Conservation (phyloP, 2,329 filamentous ascomycete genomes). For the Talaromyces sp. region DNA sequence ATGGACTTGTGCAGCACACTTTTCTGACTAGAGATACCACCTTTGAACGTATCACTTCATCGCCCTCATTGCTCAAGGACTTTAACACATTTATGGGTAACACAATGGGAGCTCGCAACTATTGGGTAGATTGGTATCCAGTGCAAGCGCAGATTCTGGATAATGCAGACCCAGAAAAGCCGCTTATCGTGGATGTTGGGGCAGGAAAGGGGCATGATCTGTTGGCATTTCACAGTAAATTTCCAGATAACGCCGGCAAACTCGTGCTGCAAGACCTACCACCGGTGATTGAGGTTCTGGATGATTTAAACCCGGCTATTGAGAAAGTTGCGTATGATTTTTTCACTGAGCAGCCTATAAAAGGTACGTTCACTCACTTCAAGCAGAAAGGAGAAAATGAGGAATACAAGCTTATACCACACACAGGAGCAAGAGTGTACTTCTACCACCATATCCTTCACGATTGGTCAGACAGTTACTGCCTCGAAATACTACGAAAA, state of each 20-base stretch:
- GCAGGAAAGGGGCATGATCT: constrained; percentile 26
- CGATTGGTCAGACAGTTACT: constrained; percentile 27
- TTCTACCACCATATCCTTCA: constrained; percentile 28
- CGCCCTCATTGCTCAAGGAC: not conserved
- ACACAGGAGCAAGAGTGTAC: constrained; percentile 21
- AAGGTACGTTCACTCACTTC: not conserved
- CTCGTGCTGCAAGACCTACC: constrained; percentile 52
- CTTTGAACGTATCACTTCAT: constrained; percentile 2
- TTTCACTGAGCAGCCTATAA: not conserved
- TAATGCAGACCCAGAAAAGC: not conserved
- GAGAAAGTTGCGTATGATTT: constrained; percentile 28
- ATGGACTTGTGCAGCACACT: not conserved
- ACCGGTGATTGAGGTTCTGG: constrained; percentile 33
- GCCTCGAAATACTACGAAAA: constrained; percentile 25
- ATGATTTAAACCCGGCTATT: not conserved
- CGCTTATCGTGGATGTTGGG: constrained; percentile 25
- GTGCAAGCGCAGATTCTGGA: not conserved
- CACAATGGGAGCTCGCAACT: not conserved
- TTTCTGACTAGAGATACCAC: not conserved
- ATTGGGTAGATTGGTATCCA: constrained; percentile 12
- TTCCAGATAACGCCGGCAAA: constrained; percentile 37
- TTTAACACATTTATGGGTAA: constrained; percentile 5
- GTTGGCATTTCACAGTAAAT: constrained; percentile 36
- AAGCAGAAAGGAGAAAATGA: not conserved
- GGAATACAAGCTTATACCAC: not conserved